phyloP scores from a whole-genome alignment of 305 asterid genomes.

The Withania somnifera region DNA sequence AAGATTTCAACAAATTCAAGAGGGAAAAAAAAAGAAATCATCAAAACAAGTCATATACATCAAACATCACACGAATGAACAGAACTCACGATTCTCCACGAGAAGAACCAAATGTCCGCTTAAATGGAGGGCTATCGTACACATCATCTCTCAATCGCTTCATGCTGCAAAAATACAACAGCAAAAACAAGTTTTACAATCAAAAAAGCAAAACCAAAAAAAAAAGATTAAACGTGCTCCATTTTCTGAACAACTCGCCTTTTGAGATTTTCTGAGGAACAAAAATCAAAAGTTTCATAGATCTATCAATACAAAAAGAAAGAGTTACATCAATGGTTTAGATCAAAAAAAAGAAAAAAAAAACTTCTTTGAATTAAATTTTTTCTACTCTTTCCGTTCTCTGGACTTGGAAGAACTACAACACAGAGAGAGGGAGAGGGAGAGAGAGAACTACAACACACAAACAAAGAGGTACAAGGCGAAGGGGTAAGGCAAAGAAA shows the following conservation, averaged over 20 bases:
- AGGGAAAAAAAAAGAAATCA: neutral
- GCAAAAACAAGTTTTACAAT: neutral
- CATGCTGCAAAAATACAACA: slow-evolving; percentile 21
- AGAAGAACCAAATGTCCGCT: slow-evolving; percentile 36
- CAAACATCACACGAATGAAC: neutral
- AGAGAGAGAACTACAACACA: no score
- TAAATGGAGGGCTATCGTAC: slow-evolving; percentile 25
- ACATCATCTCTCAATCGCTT: slow-evolving; percentile 35
- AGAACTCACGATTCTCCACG: slow-evolving; percentile 38
- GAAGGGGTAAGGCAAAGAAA: neutral
- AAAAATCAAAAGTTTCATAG: neutral
- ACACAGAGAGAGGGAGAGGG: no score
- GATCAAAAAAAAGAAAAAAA: neutral
- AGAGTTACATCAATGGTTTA: no score
- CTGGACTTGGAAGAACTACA: neutral
- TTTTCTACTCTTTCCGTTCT: neutral
- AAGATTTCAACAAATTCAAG: neutral
- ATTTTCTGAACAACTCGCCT: slow-evolving; percentile 6
- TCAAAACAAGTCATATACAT: neutral
- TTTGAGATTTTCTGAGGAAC: neutral
- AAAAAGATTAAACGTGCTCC: neutral
- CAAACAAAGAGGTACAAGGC: slow-evolving; percentile 2
- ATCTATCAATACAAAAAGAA: neutral
- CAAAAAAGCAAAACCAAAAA: neutral
- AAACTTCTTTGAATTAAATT: neutral